Base-by-base conservation (phyloP, 2,329 filamentous ascomycete genomes). In the Colletotrichum plurivorum region DNA sequence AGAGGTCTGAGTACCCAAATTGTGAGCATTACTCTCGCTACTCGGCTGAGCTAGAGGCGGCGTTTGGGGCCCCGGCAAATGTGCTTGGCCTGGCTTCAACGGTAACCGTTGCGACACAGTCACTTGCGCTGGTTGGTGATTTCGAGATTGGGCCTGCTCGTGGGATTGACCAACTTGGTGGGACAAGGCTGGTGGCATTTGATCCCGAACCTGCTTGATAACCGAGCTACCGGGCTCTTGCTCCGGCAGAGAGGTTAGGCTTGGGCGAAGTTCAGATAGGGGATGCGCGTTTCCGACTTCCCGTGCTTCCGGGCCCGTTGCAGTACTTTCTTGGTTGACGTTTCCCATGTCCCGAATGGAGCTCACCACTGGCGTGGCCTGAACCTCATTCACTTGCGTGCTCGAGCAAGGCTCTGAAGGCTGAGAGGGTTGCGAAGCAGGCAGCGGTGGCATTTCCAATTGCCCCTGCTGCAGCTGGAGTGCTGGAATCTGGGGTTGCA, bases 361-460 rank as follows among this genome's bases (percentile, higher is more conserved):
- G 5, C 27, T 49, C 10, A 20, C 18, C 6, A 20, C 48, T 12
- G 20, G 4, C 16, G 25, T 43, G 13, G 27, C 49, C 18, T 13
- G 18, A 20, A n/a, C 20, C 16, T 7, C 27, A 31, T 43, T 46
- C 25, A 53, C 48, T 5, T 55, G 57, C n/a, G 41, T 31, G 10
- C 41, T 22, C 22, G 27, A 18, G 22, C 27, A 16, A 27, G 52
- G 22, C 18, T 27, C 13, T 41, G 20, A 20, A 41, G 16, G 18
- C n/a, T 63, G 59, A 9, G 39, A 55, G 10, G 63, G 49, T 13
- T 62, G 63, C 6, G 31, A 20, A 15, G 39, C 22, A 22, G 61
- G 18, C 13, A 43, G 31, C 20, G 49, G 15, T 15, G 61, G 41
- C 8, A n/a, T 41, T 15, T 45, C 49, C 6, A 54, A 46, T 6